phyloP scores from a whole-genome alignment of 805 yeast genomes.

The Saccharomycopsis babjevae region DNA sequence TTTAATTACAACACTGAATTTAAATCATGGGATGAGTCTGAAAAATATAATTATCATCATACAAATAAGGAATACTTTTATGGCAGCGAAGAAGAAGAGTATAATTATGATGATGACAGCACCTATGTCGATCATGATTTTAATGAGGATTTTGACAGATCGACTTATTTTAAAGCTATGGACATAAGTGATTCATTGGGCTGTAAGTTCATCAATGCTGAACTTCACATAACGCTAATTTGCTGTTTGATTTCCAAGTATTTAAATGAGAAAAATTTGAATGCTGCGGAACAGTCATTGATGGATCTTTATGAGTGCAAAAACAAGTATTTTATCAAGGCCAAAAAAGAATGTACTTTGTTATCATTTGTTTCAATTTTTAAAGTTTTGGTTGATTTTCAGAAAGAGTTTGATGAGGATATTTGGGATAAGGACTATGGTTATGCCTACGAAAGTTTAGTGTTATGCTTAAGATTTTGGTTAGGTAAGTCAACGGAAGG shows the following conservation, averaged over 20 bases:
- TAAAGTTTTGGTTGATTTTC: constrained; percentile 9
- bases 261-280: constrained; percentile 1
- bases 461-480: constrained; percentile 24
- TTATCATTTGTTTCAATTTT: constrained; percentile 12
- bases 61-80: background rate
- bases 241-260: constrained; percentile 11
- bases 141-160: background rate
- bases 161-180: background rate
- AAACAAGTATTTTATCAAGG: background rate
- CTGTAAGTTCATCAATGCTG: constrained; percentile 8
- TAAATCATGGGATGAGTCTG: background rate
- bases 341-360: constrained; percentile 7
- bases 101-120: background rate
- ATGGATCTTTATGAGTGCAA: constrained; percentile 1
- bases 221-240: constrained; percentile 10
- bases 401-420: background rate
- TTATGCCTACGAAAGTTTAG: constrained; percentile 19
- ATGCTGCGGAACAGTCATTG: constrained; percentile 4
- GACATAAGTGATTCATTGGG: background rate
- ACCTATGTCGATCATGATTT: background rate
- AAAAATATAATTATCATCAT: background rate
- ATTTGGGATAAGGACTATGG: background rate
- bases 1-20: background rate
- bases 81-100: background rate
- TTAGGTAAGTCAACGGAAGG: constrained; percentile 22